Conservation (phyloP, 1,139 yeast species). For the Suhomyces bribrorum region DNA sequence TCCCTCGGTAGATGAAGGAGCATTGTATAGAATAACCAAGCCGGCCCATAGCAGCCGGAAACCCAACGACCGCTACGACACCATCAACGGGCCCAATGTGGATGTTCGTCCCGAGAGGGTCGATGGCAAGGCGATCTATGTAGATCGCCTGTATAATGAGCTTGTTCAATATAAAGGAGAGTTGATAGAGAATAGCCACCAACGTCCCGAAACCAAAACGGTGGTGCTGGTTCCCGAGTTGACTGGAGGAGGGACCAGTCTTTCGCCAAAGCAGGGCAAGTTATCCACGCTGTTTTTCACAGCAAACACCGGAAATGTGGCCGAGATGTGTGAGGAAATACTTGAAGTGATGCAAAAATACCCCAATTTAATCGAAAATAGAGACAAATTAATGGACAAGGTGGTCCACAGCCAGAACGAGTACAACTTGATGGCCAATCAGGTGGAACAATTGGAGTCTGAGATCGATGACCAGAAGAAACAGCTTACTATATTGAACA, state of each 20-base stretch:
- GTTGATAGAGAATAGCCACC: conserved; percentile 5
- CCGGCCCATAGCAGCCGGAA: conserved; percentile 8
- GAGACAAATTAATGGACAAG: conserved; percentile 23
- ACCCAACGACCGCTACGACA: conserved; percentile 3
- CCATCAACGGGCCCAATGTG: conserved; percentile 9
- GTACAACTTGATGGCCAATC: conserved; percentile 23
- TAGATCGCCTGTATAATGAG: conserved; percentile 25
- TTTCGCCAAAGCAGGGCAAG: conserved; percentile 7
- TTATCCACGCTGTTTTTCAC: conserved; percentile 1
- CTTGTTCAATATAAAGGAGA: conserved; percentile 16
- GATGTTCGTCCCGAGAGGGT: conserved; percentile 34
- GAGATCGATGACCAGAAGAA: conserved; percentile 31
- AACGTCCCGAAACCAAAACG: conserved; percentile 18
- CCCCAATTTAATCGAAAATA: conserved; percentile 32
- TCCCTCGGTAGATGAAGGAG: conserved; percentile 55
- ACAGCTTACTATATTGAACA: conserved; percentile 30
- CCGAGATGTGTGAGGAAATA: conserved; percentile 24
- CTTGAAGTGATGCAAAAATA: conserved; percentile 25
- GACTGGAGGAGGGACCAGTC: not conserved
- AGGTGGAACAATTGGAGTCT: conserved; percentile 29
- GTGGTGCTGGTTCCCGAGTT: conserved; percentile 17
- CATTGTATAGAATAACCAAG: conserved; percentile 43
- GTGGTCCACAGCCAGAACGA: conserved; percentile 25
- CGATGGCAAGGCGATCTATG: conserved; percentile 38
- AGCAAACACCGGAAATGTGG: conserved; percentile 15